A percentile compares a stretch with the other conserved stretches of the same genome.
phyloP scores from a whole-genome alignment of 306 rosid species.

The Ziziphus jujuba region DNA sequence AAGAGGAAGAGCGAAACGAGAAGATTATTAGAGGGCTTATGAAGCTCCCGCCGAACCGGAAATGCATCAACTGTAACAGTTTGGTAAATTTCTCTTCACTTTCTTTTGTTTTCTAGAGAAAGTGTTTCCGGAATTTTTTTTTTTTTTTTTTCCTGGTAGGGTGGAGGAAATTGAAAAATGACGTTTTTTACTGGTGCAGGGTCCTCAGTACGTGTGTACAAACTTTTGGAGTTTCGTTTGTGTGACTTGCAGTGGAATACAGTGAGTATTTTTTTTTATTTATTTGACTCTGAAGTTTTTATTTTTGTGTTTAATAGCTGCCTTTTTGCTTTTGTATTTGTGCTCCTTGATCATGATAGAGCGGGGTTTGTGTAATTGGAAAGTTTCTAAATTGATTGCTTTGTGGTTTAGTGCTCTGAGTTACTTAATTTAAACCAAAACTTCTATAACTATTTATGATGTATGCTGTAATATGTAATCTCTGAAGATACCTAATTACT shows the following conservation, averaged over 20 bases:
- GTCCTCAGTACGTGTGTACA: conserved; percentile 84
- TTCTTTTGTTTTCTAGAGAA: conserved; percentile 2
- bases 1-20: conserved; percentile 81
- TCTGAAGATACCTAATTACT: too few species aligned
- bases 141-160: neutral
- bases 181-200: conserved; percentile 35
- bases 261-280: conserved; percentile 82
- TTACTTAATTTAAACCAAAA: too few species aligned
- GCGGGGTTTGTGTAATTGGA: neutral
- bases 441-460: too few species aligned
- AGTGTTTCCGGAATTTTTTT: neutral
- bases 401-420: too few species aligned
- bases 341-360: neutral
- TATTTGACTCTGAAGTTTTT: neutral
- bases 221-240: conserved; percentile 77
- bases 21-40: conserved; percentile 79
- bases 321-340: neutral
- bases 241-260: conserved; percentile 80
- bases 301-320: neutral
- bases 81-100: conserved; percentile 35
- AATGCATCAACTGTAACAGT: conserved; percentile 77
- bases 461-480: too few species aligned
- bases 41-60: conserved; percentile 89
- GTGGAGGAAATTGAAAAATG: neutral
- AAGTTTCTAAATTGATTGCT: neutral